Base-by-base conservation (phyloP, 768 basidiomycete genomes). In the Mycena pura region DNA sequence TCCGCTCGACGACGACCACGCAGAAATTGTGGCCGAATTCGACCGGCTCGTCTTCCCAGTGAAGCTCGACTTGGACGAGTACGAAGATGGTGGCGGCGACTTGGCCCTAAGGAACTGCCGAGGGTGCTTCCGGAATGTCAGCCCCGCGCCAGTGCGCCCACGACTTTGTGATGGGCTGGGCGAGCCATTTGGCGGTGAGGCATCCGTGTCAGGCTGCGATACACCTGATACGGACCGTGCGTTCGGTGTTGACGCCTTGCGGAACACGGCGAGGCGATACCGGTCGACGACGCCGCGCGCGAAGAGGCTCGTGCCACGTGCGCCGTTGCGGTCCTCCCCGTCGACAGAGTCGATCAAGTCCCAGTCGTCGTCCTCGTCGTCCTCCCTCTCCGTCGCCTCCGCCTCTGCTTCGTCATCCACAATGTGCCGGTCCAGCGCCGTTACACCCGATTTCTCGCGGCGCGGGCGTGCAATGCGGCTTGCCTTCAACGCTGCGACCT, bases 211-310 rank as follows among this genome's bases (percentile, higher is more conserved):
- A 10, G 50, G 34, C 15, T 34, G 81, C 32, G 88, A 90, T 64
- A 84, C 72, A 24, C 84, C 86, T 19, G 90, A 89, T 61, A 82
- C 77, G 7, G 84, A 81, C 22, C 86, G 80, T 6, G 79, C 76
- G 3, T 82, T 78, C 47, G 90, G 86, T 11, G 88, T 90, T 14
- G 89, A 87, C n/a, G 83, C 82, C 72, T 93, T 94, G 54, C 92
- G 84, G 84, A 94, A 94, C 21, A 94, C 92, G 15, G 91, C 87
- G 53, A 96, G 79, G 57, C 86, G 82, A 72, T 96, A 96, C 53
- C 90, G 83, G 72, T 96, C 94, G 50, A 95, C 92, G 46, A 95
- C 91, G 6, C 94, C 94, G n/a, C 93, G 87, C 40, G 94, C 90
- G 70, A 95, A 95, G 36, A 95, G 82, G 70, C 89, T 95, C 19